Base-by-base conservation (phyloP, 169 alveolate species). In the Gregarina niphandrodes region DNA sequence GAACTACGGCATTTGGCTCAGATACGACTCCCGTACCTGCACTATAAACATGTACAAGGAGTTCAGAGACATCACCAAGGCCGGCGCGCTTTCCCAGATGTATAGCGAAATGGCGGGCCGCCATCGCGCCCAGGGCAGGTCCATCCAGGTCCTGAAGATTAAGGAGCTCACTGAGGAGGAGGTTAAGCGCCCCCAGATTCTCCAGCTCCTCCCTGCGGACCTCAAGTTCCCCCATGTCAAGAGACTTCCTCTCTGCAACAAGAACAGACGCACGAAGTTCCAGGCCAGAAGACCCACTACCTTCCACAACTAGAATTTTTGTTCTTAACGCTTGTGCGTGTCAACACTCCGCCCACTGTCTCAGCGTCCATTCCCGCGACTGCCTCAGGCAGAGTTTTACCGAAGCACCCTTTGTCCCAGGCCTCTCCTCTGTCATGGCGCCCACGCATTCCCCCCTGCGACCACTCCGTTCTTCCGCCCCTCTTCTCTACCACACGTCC, bases 21-120 rank as follows among this genome's bases (percentile, higher is more conserved):
- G 94, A 49, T 93, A 88, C 67, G 80, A 84, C 69, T 78, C 95
- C 57, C 84, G 97, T 59, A 86, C 96, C 32, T 95, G 92, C 46
- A 80, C 87, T 40, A 95, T 84, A 64, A 88, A 90, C 81, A 90
- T 93, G 97, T 93, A 93, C 82, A 93, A 85, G 74, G 99, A 93
- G 77, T 84, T 63, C 77, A 78, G 99, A 63, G 96, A 83, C 58
- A 48, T 78, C 46, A 61, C 91, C 43, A 69, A 77, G 57, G 71
- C 76, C 49, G 96, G 95, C 21, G 98, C 97, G 21, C 83, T 88
- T 37, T 68, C 94, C 18, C 92, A 89, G 72, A 60, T 91, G 61
- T 80, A 78, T 48, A 77, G 81, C 61, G 97, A 91, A 64, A 80
- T 87, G 93, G 87, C 96, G 9, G 96, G 98, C 23, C 74, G 93